A percentile compares a stretch with the other conserved stretches of the same genome.
phyloP scores from a whole-genome alignment of 2,329 filamentous ascomycete genomes.

The Diaporthe sp. region DNA sequence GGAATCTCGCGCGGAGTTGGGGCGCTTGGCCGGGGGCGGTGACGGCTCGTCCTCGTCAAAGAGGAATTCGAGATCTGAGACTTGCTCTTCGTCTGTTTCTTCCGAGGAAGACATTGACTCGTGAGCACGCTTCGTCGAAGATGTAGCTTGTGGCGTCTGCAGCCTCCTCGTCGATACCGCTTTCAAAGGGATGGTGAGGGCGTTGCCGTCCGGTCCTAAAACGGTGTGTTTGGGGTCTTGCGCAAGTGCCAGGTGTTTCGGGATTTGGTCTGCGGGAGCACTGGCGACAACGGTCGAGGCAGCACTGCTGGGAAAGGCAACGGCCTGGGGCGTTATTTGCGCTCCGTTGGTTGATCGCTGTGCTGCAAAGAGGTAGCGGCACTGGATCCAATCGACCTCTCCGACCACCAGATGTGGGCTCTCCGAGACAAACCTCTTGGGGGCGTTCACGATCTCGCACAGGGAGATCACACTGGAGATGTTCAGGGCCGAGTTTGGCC shows the following conservation, averaged over 20 bases:
- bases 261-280: background rate
- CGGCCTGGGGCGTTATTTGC: slow-evolving; percentile 20
- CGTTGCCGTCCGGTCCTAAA: slow-evolving; percentile 14
- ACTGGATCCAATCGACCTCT: slow-evolving; percentile 88
- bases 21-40: slow-evolving; percentile 34
- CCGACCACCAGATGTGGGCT: slow-evolving; percentile 78
- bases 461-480: slow-evolving; percentile 75
- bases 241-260: background rate
- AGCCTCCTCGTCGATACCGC: slow-evolving; percentile 46
- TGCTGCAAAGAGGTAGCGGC: slow-evolving; percentile 82
- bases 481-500: slow-evolving; percentile 77
- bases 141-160: background rate
- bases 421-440: slow-evolving; percentile 67
- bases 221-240: slow-evolving; percentile 41
- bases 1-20: slow-evolving; percentile 27
- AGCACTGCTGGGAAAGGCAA: background rate
- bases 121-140: slow-evolving; percentile 33
- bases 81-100: slow-evolving; percentile 61
- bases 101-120: slow-evolving; percentile 43
- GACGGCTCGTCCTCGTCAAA: slow-evolving; percentile 39
- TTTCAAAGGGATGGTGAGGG: slow-evolving; percentile 48
- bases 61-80: slow-evolving; percentile 54
- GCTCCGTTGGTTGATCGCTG: background rate
- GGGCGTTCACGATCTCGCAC: slow-evolving; percentile 87
- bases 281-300: background rate